Base-by-base conservation (phyloP, 176 grass and related monocot genomes). In the Ampelocalamus luodianensis region DNA sequence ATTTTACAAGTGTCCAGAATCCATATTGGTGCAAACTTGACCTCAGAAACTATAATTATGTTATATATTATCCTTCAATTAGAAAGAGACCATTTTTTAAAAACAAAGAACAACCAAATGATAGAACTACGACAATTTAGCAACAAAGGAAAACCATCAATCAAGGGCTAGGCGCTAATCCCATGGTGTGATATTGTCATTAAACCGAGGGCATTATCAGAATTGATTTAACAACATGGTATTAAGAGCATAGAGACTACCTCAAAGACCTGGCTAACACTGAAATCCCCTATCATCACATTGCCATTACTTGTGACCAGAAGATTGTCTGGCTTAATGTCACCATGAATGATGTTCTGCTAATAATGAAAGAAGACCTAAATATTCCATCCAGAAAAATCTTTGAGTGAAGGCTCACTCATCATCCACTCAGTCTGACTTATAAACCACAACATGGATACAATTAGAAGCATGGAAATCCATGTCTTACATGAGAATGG, bases 231-330 rank as follows among this genome's bases (percentile, higher is more conserved):
- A 46, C 23, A 45, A 15, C 22, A 46, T 10, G 44, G 44, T 73
- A 73, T 72, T 68, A 87, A 24, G 26, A 71, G 69, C 61, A 48
- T 8, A 78, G 44, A 45, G 72, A 72, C 29, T 80, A 93, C 91
- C 94, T 97, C 91, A 88, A 97, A 93, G 71, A 85, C 82, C 82
- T 97, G 91, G 68, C 94, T 97, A 49, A 93, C 89, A 81, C 87
- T 90, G 65, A 97, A 97, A 92, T 93, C 89, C 51, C 94, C 87
- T 68, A 97, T 97, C 82, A 93, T 97, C 82, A 97, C 89, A 71
- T 78, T 84, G 36, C 94, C 89, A 15, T 83, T 69, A 74, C 74
- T 88, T 56, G 87, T 90, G 22, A 92, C 85, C 81, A 97, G 88
- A 23, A 97, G 85, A 71, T 93, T 93, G 65, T 97, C 94, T 11